Conservation (phyloP, 2,329 filamentous ascomycete genomes). For the Samsoniella hepiali region DNA sequence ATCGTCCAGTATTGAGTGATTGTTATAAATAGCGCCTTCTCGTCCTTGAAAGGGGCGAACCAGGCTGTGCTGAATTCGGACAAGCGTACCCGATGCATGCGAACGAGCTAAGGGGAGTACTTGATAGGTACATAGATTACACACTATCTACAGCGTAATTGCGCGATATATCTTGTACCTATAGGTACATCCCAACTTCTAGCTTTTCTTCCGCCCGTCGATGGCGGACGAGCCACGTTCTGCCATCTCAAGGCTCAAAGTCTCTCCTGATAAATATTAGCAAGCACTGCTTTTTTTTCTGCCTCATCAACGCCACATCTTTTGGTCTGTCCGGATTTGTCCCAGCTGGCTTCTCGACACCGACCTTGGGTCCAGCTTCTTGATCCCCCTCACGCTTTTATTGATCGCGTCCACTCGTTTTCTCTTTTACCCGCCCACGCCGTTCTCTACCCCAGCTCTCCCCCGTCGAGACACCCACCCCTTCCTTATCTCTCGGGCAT, state of each 20-base stretch:
- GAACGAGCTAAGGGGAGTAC: not conserved
- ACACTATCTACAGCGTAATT: not conserved
- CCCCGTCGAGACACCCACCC: conserved; percentile 1
- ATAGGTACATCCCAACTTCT: not conserved
- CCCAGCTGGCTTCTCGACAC: not conserved
- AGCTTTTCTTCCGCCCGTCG: conserved; percentile 9
- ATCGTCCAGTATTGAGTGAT: not conserved
- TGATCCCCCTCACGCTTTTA: not conserved
- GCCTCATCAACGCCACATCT: conserved; percentile 7
- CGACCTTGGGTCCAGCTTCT: not conserved
- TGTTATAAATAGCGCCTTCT: not conserved
- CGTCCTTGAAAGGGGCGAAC: not conserved
- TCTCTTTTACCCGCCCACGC: conserved; percentile 1
- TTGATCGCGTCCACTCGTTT: conserved; percentile 17
- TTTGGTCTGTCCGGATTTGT: not conserved
- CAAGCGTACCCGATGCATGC: not conserved
- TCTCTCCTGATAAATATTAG: conserved; percentile 6
- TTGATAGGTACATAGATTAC: not conserved
- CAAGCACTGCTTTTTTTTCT: conserved; percentile 3
- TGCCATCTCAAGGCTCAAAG: not conserved
- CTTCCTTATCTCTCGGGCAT: conserved; percentile 8
- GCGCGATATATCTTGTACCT: not conserved
- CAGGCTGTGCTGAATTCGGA: conserved; percentile 12
- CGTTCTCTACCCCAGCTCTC: conserved; percentile 7
- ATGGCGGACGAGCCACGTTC: conserved; percentile 14